Evolutionary conservation across 2,329 filamentous ascomycete genomes (phyloP).

Genomic region (Cercospora sp.): DNA sequence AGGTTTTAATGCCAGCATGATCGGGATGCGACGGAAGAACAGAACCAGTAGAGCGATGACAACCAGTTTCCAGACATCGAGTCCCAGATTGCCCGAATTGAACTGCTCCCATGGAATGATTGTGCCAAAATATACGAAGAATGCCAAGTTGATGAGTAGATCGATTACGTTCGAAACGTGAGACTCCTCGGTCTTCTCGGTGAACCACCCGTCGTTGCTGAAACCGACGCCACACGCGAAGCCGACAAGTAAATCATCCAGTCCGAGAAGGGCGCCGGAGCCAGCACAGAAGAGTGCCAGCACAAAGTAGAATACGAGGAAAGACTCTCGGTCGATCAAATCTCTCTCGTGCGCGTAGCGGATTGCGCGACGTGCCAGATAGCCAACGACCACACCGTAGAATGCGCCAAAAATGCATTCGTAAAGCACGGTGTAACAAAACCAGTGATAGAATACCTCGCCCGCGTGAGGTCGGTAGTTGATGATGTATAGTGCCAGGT

Average conservation of each 20-base stretch:
- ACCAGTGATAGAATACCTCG: constrained; percentile 78
- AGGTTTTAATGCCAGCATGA: constrained; percentile 90
- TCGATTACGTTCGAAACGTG: constrained; percentile 99
- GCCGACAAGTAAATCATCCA: constrained; percentile 91
- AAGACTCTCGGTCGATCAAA: constrained; percentile 92
- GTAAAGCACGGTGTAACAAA: constrained; percentile 87
- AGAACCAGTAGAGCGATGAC: constrained; percentile 92
- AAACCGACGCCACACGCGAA: constrained; percentile 97
- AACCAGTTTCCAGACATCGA: constrained; percentile 86
- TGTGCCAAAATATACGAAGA: constrained; percentile 96
- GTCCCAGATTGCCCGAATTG: constrained; percentile 70
- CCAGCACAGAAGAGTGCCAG: constrained; percentile 94
- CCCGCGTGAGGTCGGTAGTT: constrained; percentile 70
- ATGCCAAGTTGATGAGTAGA: constrained; percentile 91
- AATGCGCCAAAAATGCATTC: constrained; percentile 92
- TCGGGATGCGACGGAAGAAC: constrained; percentile 90
- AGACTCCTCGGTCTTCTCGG: constrained; percentile 95
- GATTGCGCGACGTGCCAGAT: constrained; percentile 86
- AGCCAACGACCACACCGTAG: constrained; percentile 84
- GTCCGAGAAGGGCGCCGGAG: constrained; percentile 83
- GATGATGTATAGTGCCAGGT: constrained; percentile 86
- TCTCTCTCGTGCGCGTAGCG: constrained; percentile 81
- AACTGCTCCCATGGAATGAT: constrained; percentile 96
- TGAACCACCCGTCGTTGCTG: constrained; percentile 98
- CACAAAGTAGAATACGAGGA: constrained; percentile 97